phyloP scores from a whole-genome alignment of 352 stramenopile genomes.

The Phytophthora fragariaefolia region DNA sequence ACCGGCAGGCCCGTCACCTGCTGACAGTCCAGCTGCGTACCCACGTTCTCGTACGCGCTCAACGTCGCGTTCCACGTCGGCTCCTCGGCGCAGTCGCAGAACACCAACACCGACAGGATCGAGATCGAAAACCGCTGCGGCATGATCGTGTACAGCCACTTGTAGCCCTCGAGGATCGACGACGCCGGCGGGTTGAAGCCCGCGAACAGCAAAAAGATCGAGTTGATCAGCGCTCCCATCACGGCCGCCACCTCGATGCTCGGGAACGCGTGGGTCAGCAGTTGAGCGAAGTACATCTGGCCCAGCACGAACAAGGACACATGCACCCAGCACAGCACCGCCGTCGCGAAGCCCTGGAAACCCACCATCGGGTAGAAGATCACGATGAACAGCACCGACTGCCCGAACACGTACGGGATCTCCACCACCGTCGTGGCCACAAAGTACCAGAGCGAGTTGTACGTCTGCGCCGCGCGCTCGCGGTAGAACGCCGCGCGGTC shows the following conservation, averaged over 20 bases:
- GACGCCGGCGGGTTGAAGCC: constrained; percentile 17
- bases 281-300: constrained; percentile 22
- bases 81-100: constrained; percentile 17
- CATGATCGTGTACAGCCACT: constrained; percentile 14
- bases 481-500: constrained; percentile 23
- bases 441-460: constrained; percentile 32
- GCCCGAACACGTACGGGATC: constrained; percentile 16
- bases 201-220: constrained; percentile 19
- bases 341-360: constrained; percentile 18
- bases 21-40: constrained; percentile 13
- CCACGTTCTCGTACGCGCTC: constrained; percentile 16
- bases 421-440: constrained; percentile 19
- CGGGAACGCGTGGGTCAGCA: constrained; percentile 25
- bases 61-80: constrained; percentile 18
- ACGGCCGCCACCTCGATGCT: constrained; percentile 19
- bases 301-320: constrained; percentile 18
- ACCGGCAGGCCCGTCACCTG: constrained; percentile 6
- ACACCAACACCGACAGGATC: constrained; percentile 10
- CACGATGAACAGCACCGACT: constrained; percentile 14
- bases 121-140: constrained; percentile 13
- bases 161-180: constrained; percentile 6
- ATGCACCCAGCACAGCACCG: constrained; percentile 19
- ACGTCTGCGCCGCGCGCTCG: constrained; percentile 18
- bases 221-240: constrained; percentile 18
- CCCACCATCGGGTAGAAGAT: constrained; percentile 23